Conservation (phyloP, 805 yeast genomes). For the Komagataella kurtzmanii region DNA sequence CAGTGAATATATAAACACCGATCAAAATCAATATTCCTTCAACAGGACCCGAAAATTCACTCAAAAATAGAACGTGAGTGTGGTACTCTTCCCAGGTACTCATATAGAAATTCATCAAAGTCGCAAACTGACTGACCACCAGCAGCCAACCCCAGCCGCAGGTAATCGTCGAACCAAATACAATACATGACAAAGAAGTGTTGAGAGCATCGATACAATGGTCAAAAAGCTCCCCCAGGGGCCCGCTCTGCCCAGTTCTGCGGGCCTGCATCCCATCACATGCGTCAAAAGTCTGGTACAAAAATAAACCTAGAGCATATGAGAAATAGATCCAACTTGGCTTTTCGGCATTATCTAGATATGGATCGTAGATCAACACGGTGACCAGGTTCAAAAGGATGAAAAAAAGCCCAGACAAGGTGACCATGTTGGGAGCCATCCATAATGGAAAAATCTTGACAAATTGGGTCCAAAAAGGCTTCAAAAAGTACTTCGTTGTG, state of each 20-base stretch:
- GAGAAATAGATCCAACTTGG: constrained; percentile 71
- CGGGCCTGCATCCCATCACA: constrained; percentile 95
- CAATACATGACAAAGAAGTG: constrained; percentile 65
- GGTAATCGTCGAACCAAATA: constrained; percentile 67
- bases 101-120: constrained; percentile 69
- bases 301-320: constrained; percentile 71
- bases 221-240: constrained; percentile 88
- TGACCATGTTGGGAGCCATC: constrained; percentile 91
- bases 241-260: constrained; percentile 89
- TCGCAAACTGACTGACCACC: constrained; percentile 54
- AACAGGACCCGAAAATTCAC: constrained; percentile 85
- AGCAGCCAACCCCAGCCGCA: constrained; percentile 57
- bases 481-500: constrained; percentile 59
- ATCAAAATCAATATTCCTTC: constrained; percentile 73
- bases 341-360: constrained; percentile 32
- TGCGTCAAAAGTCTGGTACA: constrained; percentile 93
- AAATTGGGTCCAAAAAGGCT: constrained; percentile 71
- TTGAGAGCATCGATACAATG: constrained; percentile 61
- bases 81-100: constrained; percentile 96
- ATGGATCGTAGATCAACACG: constrained; percentile 65
- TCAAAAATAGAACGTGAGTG: constrained; percentile 68
- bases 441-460: constrained; percentile 65
- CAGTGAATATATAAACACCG: constrained; percentile 45
- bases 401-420: constrained; percentile 67
- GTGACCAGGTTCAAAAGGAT: constrained; percentile 48